Percentiles rank a stretch among this genome's conserved stretches.
Evolutionary conservation across 2,329 filamentous ascomycete species (phyloP).

Genomic region (Pyrenochaeta sp.): DNA sequence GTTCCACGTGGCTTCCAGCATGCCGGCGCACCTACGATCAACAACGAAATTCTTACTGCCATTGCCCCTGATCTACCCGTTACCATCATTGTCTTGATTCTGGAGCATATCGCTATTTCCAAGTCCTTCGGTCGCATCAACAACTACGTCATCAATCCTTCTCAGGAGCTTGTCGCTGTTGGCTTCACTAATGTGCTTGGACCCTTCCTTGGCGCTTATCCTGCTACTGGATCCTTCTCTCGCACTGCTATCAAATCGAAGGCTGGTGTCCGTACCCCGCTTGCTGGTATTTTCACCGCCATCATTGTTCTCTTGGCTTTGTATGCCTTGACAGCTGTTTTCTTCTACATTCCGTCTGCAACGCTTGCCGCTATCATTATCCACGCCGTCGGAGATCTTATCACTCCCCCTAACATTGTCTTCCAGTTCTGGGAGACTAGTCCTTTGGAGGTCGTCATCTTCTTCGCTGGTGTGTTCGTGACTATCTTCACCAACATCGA

Average conservation of each 20-base stretch:
- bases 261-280: constrained; percentile 89
- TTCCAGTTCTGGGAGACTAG: constrained; percentile 97
- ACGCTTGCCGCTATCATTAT: constrained; percentile 89
- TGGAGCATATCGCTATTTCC: constrained; percentile 96
- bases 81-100: constrained; percentile 90
- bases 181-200: constrained; percentile 87
- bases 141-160: constrained; percentile 95
- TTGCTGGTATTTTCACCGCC: constrained; percentile 88
- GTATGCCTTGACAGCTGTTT: constrained; percentile 85
- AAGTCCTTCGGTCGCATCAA: constrained; percentile 97
- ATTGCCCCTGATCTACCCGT: constrained; percentile 80
- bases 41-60: constrained; percentile 68
- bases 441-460: constrained; percentile 88
- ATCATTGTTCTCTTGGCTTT: constrained; percentile 86
- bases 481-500: constrained; percentile 90
- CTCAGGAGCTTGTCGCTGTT: constrained; percentile 94
- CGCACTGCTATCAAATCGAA: constrained; percentile 97
- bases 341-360: constrained; percentile 90
- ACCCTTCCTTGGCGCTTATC: constrained; percentile 89
- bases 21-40: constrained; percentile 75
- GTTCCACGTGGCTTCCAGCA: constrained; percentile 73
- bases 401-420: constrained; percentile 87
- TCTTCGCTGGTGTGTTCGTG: constrained; percentile 90
- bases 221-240: constrained; percentile 93
- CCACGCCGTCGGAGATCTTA: constrained; percentile 90